Conservation (phyloP, 768 basidiomycete genomes). For the Rhizopogon sp. region DNA sequence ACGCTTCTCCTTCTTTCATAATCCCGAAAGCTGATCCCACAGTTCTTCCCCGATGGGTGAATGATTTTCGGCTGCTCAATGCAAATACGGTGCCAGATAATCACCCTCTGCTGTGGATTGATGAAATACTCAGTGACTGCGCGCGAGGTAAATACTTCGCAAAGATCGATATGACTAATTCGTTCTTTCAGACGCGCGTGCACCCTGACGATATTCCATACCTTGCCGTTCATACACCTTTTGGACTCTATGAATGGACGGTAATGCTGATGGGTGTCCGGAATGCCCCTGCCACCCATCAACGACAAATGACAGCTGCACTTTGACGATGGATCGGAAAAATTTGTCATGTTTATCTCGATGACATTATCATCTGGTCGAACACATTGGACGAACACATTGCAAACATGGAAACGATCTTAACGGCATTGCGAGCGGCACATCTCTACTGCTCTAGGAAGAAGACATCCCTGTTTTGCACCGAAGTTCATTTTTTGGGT, state of each 20-base stretch:
- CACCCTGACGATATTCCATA: constrained; percentile 12
- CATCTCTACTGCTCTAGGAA: constrained; percentile 21
- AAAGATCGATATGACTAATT: constrained; percentile 24
- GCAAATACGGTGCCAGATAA: constrained; percentile 14
- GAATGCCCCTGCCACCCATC: constrained; percentile 14
- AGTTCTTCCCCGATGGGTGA: neutral
- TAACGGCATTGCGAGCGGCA: constrained; percentile 8
- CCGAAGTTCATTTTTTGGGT: neutral
- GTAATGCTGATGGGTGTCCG: constrained; percentile 6
- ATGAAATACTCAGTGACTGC: constrained; percentile 17
- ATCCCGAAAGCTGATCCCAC: constrained; percentile 9
- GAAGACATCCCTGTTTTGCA: constrained; percentile 16
- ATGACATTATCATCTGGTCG: constrained; percentile 24
- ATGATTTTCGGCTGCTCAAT: constrained; percentile 2
- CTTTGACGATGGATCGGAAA: constrained; percentile 9
- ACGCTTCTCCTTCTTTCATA: constrained; percentile 23
- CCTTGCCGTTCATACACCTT: constrained; percentile 34
- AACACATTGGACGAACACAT: constrained; percentile 16
- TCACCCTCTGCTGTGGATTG: constrained; percentile 14
- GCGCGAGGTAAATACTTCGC: constrained; percentile 12
- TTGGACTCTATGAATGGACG: constrained; percentile 34
- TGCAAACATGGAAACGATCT: constrained; percentile 8
- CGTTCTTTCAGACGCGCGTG: constrained; percentile 23
- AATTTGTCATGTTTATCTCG: constrained; percentile 5
- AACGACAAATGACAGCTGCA: constrained; percentile 12